Conservation (phyloP, 2,329 filamentous ascomycete genomes). For the Apiospora saccharicola region DNA sequence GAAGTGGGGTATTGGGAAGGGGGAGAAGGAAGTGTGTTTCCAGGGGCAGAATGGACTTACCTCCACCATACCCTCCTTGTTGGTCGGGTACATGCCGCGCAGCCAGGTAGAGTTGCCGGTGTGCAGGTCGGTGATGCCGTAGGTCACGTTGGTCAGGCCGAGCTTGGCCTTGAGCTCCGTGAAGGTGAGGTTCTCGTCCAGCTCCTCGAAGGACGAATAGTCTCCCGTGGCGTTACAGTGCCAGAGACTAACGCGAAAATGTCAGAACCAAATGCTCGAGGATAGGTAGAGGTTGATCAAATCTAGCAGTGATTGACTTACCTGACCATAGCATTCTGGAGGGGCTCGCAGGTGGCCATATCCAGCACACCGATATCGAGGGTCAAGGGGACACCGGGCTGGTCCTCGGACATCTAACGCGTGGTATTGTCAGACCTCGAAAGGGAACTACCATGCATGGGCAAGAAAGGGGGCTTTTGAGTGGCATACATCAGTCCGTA, state of each 20-base stretch:
- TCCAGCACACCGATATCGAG: conserved; percentile 27
- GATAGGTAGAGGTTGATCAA: not conserved
- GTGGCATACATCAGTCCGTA: not conserved
- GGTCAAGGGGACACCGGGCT: conserved; percentile 27
- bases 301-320: not conserved
- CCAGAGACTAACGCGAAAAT: conserved; percentile 20
- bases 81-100: conserved; percentile 12
- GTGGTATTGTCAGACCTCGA: not conserved
- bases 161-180: not conserved
- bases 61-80: conserved; percentile 14
- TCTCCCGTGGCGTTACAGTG: conserved; percentile 27
- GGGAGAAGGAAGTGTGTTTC: no score
- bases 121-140: conserved; percentile 19
- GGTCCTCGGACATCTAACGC: conserved; percentile 20
- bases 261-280: not conserved
- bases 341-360: conserved; percentile 28
- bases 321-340: conserved; percentile 24
- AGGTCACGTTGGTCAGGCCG: not conserved
- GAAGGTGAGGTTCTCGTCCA: conserved; percentile 5
- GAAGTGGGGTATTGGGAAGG: no score
- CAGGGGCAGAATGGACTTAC: not conserved
- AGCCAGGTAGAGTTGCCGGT: conserved; percentile 7
- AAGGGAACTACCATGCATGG: not conserved
- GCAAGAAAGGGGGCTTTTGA: not conserved
- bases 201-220: conserved; percentile 7